Conservation (phyloP, 257 asterid species). For the Lavandula angustifolia region DNA sequence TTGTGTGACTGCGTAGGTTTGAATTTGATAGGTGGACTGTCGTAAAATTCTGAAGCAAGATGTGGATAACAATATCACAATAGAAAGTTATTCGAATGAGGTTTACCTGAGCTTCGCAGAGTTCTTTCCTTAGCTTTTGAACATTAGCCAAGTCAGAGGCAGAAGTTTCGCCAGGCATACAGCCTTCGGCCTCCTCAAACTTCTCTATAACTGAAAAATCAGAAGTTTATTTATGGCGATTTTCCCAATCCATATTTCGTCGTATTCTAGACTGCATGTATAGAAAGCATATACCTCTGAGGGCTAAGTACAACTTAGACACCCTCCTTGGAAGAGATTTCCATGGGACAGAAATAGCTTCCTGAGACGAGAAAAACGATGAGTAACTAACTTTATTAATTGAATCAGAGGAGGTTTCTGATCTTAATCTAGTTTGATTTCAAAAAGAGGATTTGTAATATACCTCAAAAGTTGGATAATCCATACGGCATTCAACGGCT, state of each 20-base stretch:
- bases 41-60: conserved; percentile 25
- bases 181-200: conserved; percentile 75
- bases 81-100: background rate
- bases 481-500: conserved; percentile 58
- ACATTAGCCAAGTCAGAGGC: conserved; percentile 60
- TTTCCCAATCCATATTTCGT: too few species aligned
- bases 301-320: conserved; percentile 79
- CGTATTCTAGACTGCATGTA: background rate
- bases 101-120: conserved; percentile 70
- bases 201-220: conserved; percentile 69
- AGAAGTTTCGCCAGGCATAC: conserved; percentile 73
- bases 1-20: conserved; percentile 55
- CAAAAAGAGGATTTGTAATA: background rate
- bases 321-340: conserved; percentile 77
- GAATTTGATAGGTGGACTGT: conserved; percentile 4
- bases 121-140: conserved; percentile 68
- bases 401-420: conserved; percentile 12
- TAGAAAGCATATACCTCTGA: conserved; percentile 65
- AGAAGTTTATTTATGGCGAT: background rate
- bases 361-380: conserved; percentile 44
- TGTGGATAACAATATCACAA: background rate
- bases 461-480: conserved; percentile 92
- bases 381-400: conserved; percentile 23
- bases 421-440: background rate
- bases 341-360: conserved; percentile 90